Evolutionary conservation across 2,329 filamentous ascomycete genomes (phyloP), one percentile per base, ranked within the genome.

Genomic region (Penicillium sp.): DNA sequence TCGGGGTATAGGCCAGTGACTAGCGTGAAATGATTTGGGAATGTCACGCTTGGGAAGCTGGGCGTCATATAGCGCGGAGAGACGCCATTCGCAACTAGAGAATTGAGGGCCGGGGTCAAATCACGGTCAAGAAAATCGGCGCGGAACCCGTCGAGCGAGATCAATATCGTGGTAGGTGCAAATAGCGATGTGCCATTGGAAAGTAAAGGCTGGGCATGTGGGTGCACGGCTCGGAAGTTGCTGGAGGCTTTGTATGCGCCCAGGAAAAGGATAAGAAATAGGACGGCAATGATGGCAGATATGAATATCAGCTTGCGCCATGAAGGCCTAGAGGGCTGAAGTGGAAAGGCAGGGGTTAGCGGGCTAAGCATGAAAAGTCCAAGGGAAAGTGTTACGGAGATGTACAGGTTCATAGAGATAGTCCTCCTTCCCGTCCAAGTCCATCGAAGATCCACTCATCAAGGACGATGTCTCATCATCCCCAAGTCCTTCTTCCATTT

Each of bases 11-110:
- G 78, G 0, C 95, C 95, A 0, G 95, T 98, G 0, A 92, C 91
- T 39, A 98, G 81, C 0, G 94, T 97, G 75, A 94, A 97, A 75
- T 98, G 95, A 68, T 98, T 94, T 13, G 95, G 95, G 69, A 99
- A 99, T 0, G 95, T 99, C 47, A 99, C 91, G 22, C 91, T 96
- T 0, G 95, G 95, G 66, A 99, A 99, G 40, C 92, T 96, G 0
- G 95, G 95, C 6, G 87, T 83, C 92, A 99, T 97, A 77, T 94
- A 97, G 64, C 87, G 84, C 2, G 95, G 94, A 6, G 93, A 96
- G 11, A 98, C 87, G 33, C 95, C 95, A 64, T 92, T 87, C 60
- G 86, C 84, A 61, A 96, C 82, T 64, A 99, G 89, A 2, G 87
- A 83, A 66, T 87, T 91, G 9, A 99, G 81, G 2, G 89, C 87